Conservation (phyloP, 73 alveolate genomes). For the Blepharisma stoltei region DNA sequence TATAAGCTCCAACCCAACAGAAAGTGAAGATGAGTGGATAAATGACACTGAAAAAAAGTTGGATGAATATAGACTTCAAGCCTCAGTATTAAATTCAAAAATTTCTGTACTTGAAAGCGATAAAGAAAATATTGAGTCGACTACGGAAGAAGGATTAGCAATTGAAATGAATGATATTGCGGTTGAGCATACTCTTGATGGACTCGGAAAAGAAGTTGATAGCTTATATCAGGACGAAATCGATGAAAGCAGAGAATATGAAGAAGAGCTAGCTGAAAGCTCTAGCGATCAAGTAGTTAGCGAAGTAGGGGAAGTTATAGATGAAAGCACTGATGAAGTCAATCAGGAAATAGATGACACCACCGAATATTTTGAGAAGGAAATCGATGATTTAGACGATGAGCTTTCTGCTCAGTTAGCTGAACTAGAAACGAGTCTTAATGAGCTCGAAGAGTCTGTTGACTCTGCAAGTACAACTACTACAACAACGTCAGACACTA, state of each 20-base stretch:
- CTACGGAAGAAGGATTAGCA: neutral
- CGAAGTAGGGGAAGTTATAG: conserved; percentile 14
- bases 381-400: conserved; percentile 6
- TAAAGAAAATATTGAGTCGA: neutral
- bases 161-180: neutral
- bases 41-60: neutral
- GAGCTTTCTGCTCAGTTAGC: too few species aligned
- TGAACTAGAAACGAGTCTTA: too few species aligned
- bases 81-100: neutral
- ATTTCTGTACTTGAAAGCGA: neutral
- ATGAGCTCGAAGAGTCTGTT: too few species aligned
- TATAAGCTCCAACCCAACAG: neutral
- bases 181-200: neutral
- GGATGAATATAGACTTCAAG: neutral
- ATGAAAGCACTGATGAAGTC: neutral
- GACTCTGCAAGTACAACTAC: too few species aligned
- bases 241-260: neutral
- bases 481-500: too few species aligned
- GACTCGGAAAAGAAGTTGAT: neutral
- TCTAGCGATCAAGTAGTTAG: neutral
- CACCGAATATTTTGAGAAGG: neutral
- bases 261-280: neutral
- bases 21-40: neutral
- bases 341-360: conserved; percentile 4
- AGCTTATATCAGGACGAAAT: neutral